Conservation (phyloP, 2,329 filamentous ascomycete species). For the Calonectria crousiana region DNA sequence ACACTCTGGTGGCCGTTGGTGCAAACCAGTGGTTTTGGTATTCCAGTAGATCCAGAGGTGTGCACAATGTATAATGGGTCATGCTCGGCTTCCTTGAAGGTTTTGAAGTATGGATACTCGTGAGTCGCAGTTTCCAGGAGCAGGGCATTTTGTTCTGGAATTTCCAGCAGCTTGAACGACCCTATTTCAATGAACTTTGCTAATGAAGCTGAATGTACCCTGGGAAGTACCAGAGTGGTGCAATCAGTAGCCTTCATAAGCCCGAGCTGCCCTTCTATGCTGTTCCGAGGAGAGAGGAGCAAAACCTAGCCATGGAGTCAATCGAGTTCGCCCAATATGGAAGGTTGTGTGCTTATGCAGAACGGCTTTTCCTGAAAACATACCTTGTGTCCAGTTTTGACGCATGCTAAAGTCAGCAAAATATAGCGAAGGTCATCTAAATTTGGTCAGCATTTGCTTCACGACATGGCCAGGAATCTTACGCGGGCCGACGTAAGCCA, state of each 20-base stretch:
- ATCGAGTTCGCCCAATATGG: not conserved
- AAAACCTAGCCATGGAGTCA: not conserved
- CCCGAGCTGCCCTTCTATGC: not conserved
- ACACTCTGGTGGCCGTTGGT: not conserved
- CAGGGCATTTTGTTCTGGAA: not conserved
- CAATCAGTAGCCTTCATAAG: not conserved
- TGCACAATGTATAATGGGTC: not conserved
- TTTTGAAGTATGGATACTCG: not conserved
- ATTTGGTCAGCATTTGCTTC: not conserved
- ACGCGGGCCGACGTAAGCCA: not conserved
- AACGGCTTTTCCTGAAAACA: not conserved
- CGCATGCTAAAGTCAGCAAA: not conserved
- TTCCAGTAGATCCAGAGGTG: not conserved
- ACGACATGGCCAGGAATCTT: not conserved
- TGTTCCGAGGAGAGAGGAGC: not conserved
- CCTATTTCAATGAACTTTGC: not conserved
- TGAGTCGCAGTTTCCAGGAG: not conserved
- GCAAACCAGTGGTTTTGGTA: not conserved
- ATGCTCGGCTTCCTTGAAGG: not conserved
- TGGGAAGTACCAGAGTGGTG: not conserved
- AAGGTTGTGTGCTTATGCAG: not conserved
- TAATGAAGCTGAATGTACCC: not conserved
- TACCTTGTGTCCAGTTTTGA: not conserved
- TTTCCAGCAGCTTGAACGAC: not conserved
- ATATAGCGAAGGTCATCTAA: not conserved